Conservation (phyloP, 805 yeast species). For the Yarrowia keelungensis region DNA sequence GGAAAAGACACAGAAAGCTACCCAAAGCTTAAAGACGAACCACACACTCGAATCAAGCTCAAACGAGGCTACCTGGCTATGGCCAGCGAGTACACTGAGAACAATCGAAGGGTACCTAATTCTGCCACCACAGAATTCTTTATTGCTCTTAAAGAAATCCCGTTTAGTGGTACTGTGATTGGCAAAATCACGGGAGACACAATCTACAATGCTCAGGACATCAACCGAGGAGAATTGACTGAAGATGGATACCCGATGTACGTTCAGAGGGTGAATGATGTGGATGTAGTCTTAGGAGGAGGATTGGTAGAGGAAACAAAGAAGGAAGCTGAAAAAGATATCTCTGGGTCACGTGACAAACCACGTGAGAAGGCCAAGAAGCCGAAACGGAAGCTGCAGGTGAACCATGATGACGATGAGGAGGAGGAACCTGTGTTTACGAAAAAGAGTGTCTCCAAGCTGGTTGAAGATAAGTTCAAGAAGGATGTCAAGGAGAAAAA, state of each 20-base stretch:
- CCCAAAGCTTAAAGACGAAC: conserved; percentile 52
- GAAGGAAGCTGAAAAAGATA: neutral
- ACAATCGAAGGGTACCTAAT: conserved; percentile 28
- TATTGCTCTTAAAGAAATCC: conserved; percentile 58
- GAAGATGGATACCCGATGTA: conserved; percentile 33
- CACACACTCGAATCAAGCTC: conserved; percentile 59
- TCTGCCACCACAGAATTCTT: conserved; percentile 54
- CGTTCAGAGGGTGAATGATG: conserved; percentile 5
- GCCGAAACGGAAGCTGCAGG: conserved; percentile 8
- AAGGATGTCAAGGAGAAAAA: neutral
- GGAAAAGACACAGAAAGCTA: conserved; percentile 49
- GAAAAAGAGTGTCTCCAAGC: conserved; percentile 38
- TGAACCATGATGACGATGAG: conserved; percentile 48
- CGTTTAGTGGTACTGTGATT: conserved; percentile 54
- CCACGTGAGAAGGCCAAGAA: neutral
- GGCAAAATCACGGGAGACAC: conserved; percentile 67
- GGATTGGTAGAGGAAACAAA: conserved; percentile 8
- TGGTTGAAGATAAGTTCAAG: conserved; percentile 9
- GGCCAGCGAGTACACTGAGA: conserved; percentile 51
- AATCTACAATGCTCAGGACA: conserved; percentile 59
- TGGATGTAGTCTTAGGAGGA: conserved; percentile 19
- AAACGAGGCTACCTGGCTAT: conserved; percentile 64
- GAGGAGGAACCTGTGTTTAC: conserved; percentile 43
- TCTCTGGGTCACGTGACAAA: neutral
- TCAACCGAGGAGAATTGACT: conserved; percentile 52